A percentile compares a stretch with the other conserved stretches of the same genome.
phyloP scores from a whole-genome alignment of 805 yeast genomes.

The Saccharomycopsis amapae region DNA sequence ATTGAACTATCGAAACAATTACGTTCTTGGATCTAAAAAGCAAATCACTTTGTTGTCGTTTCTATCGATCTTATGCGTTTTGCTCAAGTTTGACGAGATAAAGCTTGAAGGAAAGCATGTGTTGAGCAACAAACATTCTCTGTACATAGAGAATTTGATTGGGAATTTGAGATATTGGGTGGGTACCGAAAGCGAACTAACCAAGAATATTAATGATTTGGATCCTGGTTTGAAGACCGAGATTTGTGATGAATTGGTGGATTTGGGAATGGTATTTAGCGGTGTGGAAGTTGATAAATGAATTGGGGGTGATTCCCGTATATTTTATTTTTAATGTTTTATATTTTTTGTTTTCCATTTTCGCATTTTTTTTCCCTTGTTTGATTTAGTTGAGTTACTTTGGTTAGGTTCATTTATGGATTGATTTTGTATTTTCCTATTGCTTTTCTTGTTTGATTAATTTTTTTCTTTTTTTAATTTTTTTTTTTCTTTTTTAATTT shows the following conservation, averaged over 20 bases:
- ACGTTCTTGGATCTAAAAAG: constrained; percentile 1
- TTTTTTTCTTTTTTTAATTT: constrained; percentile 2
- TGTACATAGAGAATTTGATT: constrained; percentile 22
- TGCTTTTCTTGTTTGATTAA: not conserved
- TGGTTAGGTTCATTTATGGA: not conserved
- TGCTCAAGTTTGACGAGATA: constrained; percentile 10
- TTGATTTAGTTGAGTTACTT: too few relatives aligned
- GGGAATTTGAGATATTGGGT: constrained; percentile 27
- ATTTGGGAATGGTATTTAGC: constrained; percentile 25
- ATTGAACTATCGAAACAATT: constrained; percentile 1
- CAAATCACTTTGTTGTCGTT: constrained; percentile 17
- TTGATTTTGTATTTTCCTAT: not conserved
- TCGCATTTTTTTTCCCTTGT: too few relatives aligned
- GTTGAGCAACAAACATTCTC: not conserved
- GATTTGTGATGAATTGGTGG: constrained; percentile 28
- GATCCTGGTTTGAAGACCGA: constrained; percentile 26
- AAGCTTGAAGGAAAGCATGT: not conserved
- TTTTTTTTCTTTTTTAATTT: not conserved
- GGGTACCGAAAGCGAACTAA: constrained; percentile 26
- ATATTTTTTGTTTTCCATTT: too few relatives aligned
- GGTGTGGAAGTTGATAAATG: constrained; percentile 14
- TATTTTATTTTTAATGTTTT: not conserved
- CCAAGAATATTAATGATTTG: constrained; percentile 24
- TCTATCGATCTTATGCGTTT: constrained; percentile 12
- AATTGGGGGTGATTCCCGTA: not conserved